Evolutionary conservation across 176 grass and related monocot species (phyloP).

Genomic region (Oryza coarctata): DNA sequence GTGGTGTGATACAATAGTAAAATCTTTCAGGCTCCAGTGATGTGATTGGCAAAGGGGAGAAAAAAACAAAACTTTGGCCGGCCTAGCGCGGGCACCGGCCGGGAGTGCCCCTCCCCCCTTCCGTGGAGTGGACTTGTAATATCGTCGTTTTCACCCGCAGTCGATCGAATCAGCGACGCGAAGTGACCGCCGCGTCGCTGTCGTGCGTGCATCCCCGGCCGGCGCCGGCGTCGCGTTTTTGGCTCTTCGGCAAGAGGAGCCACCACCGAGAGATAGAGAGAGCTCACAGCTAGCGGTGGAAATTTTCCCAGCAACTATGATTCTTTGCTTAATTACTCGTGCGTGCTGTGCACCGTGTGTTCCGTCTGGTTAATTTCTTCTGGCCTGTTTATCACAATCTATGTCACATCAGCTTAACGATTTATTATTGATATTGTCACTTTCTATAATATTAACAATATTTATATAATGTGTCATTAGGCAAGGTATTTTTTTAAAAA

Average conservation of each 20-base stretch:
- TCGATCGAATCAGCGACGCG: not conserved
- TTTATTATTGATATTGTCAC: too few species aligned
- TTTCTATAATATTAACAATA: too few species aligned
- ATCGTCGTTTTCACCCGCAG: not conserved
- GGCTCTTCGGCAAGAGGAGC: not conserved
- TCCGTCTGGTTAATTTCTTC: conserved; percentile 17
- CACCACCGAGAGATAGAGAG: not conserved
- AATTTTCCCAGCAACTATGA: too few species aligned
- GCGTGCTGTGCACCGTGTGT: not conserved
- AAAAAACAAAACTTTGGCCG: not conserved
- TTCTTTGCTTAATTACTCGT: not conserved
- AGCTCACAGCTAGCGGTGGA: not conserved
- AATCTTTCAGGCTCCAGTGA: not conserved
- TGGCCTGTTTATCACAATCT: too few species aligned
- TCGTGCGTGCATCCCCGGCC: conserved; percentile 16
- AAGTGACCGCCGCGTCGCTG: conserved; percentile 39
- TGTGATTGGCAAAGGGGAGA: not conserved
- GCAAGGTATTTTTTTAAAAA: too few species aligned
- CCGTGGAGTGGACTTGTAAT: not conserved
- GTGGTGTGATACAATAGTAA: not conserved
- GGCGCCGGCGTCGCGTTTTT: conserved; percentile 8
- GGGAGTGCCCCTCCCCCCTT: too few species aligned
- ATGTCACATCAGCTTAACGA: too few species aligned
- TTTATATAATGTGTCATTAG: too few species aligned
- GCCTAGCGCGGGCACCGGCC: not conserved